Percentiles rank a stretch among this genome's conserved stretches.
Conservation (phyloP, 352 stramenopile genomes). For the Phytophthora pluvialis region DNA sequence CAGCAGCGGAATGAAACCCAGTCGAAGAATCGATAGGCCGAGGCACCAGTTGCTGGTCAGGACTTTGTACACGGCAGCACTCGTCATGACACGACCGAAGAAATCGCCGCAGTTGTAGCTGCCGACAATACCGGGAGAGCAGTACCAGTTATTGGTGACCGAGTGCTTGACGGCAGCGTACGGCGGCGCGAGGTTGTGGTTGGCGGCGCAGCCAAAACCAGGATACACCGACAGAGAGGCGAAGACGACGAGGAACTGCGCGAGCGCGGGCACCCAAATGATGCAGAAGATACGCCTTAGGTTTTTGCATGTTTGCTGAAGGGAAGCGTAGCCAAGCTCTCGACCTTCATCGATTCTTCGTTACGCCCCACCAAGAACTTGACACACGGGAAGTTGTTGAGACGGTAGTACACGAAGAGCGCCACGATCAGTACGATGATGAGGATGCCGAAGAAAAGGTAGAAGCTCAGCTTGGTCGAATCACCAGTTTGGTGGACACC, state of each 20-base stretch:
- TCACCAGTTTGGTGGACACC: conserved; percentile 34
- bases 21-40: conserved; percentile 43
- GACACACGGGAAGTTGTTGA: conserved; percentile 48
- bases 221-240: conserved; percentile 59
- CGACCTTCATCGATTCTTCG: conserved; percentile 28
- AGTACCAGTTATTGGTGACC: conserved; percentile 26
- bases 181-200: conserved; percentile 10
- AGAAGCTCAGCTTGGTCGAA: conserved; percentile 51
- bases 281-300: conserved; percentile 54
- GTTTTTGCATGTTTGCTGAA: conserved; percentile 42
- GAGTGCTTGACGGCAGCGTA: background rate
- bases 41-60: conserved; percentile 60
- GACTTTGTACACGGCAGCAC: conserved; percentile 56
- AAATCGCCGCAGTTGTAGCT: conserved; percentile 41
- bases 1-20: conserved; percentile 62
- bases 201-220: conserved; percentile 56
- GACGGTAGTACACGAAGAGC: conserved; percentile 46
- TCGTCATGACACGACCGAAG: conserved; percentile 56
- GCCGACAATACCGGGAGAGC: conserved; percentile 26
- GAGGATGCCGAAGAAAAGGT: conserved; percentile 64
- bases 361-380: conserved; percentile 69
- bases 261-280: conserved; percentile 52
- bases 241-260: conserved; percentile 70
- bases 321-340: conserved; percentile 35
- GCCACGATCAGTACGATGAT: conserved; percentile 56